Percentiles rank a stretch among this genome's conserved stretches.
Evolutionary conservation across 148 eudicot species (phyloP).

Genomic region (Spergularia bocconei): DNA sequence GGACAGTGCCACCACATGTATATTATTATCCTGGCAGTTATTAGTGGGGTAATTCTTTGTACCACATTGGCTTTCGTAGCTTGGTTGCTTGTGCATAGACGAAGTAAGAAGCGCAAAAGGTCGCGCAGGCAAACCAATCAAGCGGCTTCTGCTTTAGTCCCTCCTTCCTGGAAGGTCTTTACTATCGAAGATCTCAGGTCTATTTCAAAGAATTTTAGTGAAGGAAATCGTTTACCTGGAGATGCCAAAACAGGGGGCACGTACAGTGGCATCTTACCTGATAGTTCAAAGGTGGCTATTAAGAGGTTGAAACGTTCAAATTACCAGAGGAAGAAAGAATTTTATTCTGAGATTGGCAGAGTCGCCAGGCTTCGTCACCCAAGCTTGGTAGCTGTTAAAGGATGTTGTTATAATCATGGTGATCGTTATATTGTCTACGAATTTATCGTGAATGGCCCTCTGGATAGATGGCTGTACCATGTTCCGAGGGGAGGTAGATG

Average conservation of each 20-base stretch:
- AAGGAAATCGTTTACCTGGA: slow-evolving; percentile 87
- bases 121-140: slow-evolving; percentile 68
- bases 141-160: slow-evolving; percentile 65
- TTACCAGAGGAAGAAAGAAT: slow-evolving; percentile 88
- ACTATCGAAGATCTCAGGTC: slow-evolving; percentile 74
- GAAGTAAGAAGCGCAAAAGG: slow-evolving; percentile 72
- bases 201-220: slow-evolving; percentile 84
- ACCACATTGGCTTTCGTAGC: slow-evolving; percentile 66
- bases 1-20: slow-evolving; percentile 72
- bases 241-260: slow-evolving; percentile 93
- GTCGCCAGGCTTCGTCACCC: slow-evolving; percentile 91
- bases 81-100: slow-evolving; percentile 72
- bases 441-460: slow-evolving; percentile 78
- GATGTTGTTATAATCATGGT: slow-evolving; percentile 93
- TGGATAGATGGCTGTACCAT: slow-evolving; percentile 95
- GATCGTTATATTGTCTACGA: slow-evolving; percentile 90
- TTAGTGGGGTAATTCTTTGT: slow-evolving; percentile 74
- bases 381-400: slow-evolving; percentile 78
- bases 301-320: slow-evolving; percentile 86
- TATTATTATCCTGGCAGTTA: slow-evolving; percentile 69
- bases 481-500: slow-evolving; percentile 88
- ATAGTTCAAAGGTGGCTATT: slow-evolving; percentile 87
- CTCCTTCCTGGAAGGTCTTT: slow-evolving; percentile 86
- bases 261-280: slow-evolving; percentile 68
- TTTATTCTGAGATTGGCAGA: slow-evolving; percentile 87